Evolutionary conservation across 139 green algal genomes (phyloP).

Genomic region (Trebouxia sp.): DNA sequence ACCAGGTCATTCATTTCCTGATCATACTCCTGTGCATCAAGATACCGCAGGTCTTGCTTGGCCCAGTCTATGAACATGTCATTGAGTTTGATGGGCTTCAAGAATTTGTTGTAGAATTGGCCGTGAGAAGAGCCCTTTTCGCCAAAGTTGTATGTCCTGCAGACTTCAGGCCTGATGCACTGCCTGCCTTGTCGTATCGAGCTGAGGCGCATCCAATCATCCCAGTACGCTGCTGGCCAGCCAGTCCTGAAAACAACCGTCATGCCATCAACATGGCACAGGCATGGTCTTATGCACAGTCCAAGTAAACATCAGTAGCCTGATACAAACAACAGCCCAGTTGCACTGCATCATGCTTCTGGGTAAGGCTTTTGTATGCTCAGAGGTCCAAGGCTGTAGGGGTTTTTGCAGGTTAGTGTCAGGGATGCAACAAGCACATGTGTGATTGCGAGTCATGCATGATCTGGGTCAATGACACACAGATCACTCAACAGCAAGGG

Average conservation of each 20-base stretch:
- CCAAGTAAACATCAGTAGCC: background rate
- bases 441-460: too few relatives aligned
- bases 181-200: conserved; percentile 44
- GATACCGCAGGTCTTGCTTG: conserved; percentile 37
- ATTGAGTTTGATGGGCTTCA: conserved; percentile 52
- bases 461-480: too few relatives aligned
- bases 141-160: conserved; percentile 64
- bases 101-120: conserved; percentile 44
- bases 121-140: conserved; percentile 45
- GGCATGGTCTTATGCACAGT: too few relatives aligned
- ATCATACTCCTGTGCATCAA: conserved; percentile 25
- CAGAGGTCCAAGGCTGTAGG: too few relatives aligned
- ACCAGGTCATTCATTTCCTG: background rate
- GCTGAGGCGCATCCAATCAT: conserved; percentile 58
- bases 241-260: background rate
- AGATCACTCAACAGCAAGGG: too few relatives aligned
- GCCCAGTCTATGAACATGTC: conserved; percentile 40
- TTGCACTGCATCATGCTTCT: too few relatives aligned
- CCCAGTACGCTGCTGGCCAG: conserved; percentile 57
- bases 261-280: background rate
- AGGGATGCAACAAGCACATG: too few relatives aligned
- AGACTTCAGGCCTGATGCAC: conserved; percentile 53
- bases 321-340: too few relatives aligned
- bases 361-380: too few relatives aligned
- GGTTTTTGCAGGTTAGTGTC: too few relatives aligned